phyloP scores from a whole-genome alignment of 2,329 filamentous ascomycete species.

The Monosporascus sp. region DNA sequence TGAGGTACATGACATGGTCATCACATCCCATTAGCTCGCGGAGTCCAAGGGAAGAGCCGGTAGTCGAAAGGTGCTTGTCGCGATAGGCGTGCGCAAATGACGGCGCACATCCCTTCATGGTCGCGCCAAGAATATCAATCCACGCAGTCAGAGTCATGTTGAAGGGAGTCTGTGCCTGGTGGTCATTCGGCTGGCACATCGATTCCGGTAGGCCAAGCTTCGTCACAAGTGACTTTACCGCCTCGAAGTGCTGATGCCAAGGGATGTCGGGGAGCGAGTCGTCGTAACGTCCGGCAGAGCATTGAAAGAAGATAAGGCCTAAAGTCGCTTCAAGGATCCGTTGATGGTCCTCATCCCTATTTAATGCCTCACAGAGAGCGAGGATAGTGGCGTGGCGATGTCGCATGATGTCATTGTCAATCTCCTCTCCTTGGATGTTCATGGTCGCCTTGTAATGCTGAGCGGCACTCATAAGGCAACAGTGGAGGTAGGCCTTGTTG shows the following conservation, averaged over 20 bases:
- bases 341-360: slow-evolving; percentile 74
- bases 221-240: slow-evolving; percentile 77
- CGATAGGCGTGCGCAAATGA: slow-evolving; percentile 93
- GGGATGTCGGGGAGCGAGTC: slow-evolving; percentile 86
- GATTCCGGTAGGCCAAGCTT: slow-evolving; percentile 74
- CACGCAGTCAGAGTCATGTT: slow-evolving; percentile 92
- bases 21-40: slow-evolving; percentile 96
- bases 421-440: slow-evolving; percentile 61
- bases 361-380: slow-evolving; percentile 76
- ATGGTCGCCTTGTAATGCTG: slow-evolving; percentile 84
- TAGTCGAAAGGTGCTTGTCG: slow-evolving; percentile 75
- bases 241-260: slow-evolving; percentile 97
- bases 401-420: slow-evolving; percentile 86
- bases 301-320: slow-evolving; percentile 95
- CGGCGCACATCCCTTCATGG: slow-evolving; percentile 82
- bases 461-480: slow-evolving; percentile 87
- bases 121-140: slow-evolving; percentile 95
- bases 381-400: slow-evolving; percentile 87
- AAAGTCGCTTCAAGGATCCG: slow-evolving; percentile 89
- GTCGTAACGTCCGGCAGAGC: slow-evolving; percentile 79
- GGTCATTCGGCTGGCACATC: slow-evolving; percentile 57
- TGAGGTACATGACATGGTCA: slow-evolving; percentile 94
- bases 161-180: slow-evolving; percentile 69
- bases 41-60: slow-evolving; percentile 63
- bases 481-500: slow-evolving; percentile 93